Base-by-base conservation (phyloP, 306 rosid genomes). In the Inga leiocalycina region DNA sequence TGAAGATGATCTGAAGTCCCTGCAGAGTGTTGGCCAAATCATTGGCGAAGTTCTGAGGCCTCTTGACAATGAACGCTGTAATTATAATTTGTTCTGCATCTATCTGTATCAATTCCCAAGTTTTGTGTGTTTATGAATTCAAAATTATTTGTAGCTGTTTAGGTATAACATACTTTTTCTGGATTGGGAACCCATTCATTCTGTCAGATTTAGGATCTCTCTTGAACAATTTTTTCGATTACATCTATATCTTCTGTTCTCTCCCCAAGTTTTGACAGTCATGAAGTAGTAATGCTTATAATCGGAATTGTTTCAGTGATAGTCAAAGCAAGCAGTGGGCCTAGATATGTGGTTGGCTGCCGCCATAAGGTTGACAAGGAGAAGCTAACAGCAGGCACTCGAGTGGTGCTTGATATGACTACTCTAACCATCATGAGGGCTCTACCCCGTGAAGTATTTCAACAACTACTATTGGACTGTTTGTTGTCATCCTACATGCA, bases 1-100 rank as follows among this genome's bases (percentile, higher is more conserved):
- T 43, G 95, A 91, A 81, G 94, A 92, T 85, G 97, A 94, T 80
- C 81, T 94, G 88, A 90, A 91, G 89, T 90, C 93, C 13, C 89
- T 92, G 75, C 97, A 91, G 66, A 87, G 93, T 71, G 93, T 88
- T 91, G 98, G 97, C 15, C 92, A 90, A 86, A 83, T 88, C n/a
- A 81, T 94, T 9, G 98, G 94, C 56, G 94, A 92, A 77, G 95
- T 94, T 80, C 91, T 92, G 27, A 86, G 94, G 80, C 97, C 93
- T 76, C 95, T 91, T 5, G 95, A 92, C 86, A 82, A 88, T 52
- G 95, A 92, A 82, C 94, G 94, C 86, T 45, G 95, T 94, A 85
- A 82, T 70, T 46, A 30, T 24, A 30, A 20, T 44, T 34, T 71
- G 43, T 27, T 54, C 24, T 76, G 41, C 54, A 24, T 54, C 70